Base-by-base conservation (phyloP, 2,329 filamentous ascomycete species). In the Botrytis deweyae region DNA sequence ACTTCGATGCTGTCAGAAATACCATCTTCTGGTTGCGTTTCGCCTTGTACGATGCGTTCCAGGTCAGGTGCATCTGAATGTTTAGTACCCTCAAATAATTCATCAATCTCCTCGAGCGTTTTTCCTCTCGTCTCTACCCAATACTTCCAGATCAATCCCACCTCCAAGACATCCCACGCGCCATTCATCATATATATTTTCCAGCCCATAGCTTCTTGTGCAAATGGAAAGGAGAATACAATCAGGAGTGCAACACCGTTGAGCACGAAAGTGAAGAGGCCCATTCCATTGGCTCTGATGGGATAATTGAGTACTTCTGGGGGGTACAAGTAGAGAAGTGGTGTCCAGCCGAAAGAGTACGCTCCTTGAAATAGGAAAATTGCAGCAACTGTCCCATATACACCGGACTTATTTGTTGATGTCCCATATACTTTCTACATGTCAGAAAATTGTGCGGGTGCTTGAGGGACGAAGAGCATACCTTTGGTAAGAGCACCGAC, bases 401-500 rank as follows among this genome's bases (percentile, higher is more conserved):
- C 79, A 14, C 80, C 77, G 1, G 71, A 55, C 4, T 46, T 71
- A 36, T 76, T 75, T 33, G 63, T 62, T 9, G 76, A 74, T 4
- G 33, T 74, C 20, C 74, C 75, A 63, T 74, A 76, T n/a, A 70
- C 75, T 72, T 40, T 49, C 7, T 14, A 59, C 20, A 40, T 20
- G 59, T 74, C 55, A 70, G 61, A 42, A 38, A 44, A 1, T 6
- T 36, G 25, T 14, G 38, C 14, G 33, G 22, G 12, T 33, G 16
- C 14, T 22, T 12, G 52, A 81, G 83, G 33, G 46, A 16, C 29
- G 18, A 44, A 29, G 49, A 77, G 25, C n/a, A 74, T 36, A 82
- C 83, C 85, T 81, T 69, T 90, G 88, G 76, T 89, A 87, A 89
- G 79, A 2, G 82, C 85, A 2, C 87, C 86, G 58, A 88, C 84